A percentile compares a stretch with the other conserved stretches of the same genome.
Conservation (phyloP, 371 early-diverging fungal genomes). For the Funneliformis caledonium region DNA sequence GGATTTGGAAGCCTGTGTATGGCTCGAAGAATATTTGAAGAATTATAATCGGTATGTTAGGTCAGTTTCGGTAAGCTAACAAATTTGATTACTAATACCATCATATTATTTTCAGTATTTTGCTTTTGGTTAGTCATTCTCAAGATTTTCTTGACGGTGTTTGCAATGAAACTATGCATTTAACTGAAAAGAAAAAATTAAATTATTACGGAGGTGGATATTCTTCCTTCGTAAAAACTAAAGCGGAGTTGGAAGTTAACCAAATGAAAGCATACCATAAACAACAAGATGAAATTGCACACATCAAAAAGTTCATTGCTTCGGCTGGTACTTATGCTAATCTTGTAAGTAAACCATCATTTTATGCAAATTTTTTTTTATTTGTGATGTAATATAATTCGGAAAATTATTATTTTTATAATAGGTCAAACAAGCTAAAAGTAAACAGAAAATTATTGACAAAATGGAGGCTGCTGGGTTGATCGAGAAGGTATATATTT, state of each 20-base stretch:
- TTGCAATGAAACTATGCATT: constrained; percentile 84
- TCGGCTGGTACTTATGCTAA: constrained; percentile 99
- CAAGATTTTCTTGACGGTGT: constrained; percentile 98
- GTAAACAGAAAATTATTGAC: constrained; percentile 98
- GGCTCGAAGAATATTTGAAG: constrained; percentile 96
- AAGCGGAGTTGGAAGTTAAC: constrained; percentile 91
- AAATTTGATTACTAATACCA: neutral
- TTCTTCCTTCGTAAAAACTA: constrained; percentile 94
- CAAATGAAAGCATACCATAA: constrained; percentile 97
- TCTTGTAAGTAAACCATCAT: constrained; percentile 58
- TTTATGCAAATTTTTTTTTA: neutral
- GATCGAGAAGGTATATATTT: constrained; percentile 82
- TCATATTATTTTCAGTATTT: constrained; percentile 54
- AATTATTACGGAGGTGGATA: constrained; percentile 98
- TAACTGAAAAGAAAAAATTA: constrained; percentile 81
- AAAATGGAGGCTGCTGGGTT: constrained; percentile 99
- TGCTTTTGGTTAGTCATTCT: constrained; percentile 97
- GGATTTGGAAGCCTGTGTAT: constrained; percentile 97
- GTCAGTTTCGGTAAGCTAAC: neutral
- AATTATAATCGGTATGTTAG: constrained; percentile 75
- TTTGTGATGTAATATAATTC: neutral
- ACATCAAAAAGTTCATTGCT: constrained; percentile 98
- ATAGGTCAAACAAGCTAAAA: constrained; percentile 92
- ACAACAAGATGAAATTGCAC: constrained; percentile 98
- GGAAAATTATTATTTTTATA: neutral